These are phyloP conservation scores for Plectosphaerella plurivora DNA, from an alignment of 2,329 filamentous ascomycete species.

Conservation along the genomic window DNA sequence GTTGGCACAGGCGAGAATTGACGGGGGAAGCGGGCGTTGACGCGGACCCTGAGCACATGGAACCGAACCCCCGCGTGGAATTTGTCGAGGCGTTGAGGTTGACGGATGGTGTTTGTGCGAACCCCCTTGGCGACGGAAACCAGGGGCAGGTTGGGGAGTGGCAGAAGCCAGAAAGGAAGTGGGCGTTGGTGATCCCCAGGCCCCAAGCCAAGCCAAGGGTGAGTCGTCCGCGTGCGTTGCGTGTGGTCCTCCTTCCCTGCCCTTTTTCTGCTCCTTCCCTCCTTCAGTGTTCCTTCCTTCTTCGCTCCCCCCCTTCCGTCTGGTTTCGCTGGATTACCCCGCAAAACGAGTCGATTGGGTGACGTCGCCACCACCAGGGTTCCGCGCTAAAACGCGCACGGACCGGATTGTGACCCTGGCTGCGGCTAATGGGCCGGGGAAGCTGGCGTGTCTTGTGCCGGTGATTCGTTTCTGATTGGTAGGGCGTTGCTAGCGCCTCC, in stretches of 20 bases:
- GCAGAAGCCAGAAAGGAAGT: background rate
- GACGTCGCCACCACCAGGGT: background rate
- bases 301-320: background rate
- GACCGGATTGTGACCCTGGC: background rate
- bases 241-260: background rate
- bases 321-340: background rate
- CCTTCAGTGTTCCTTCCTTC: background rate
- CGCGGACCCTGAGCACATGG: too few species aligned
- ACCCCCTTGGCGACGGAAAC: background rate
- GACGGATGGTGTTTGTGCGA: too few species aligned
- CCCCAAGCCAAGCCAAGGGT: too few species aligned
- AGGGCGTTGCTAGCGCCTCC: background rate
- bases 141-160: background rate
- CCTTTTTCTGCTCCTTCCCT: background rate
- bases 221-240: background rate
- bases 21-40: too few species aligned
- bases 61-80: too few species aligned
- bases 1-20: too few species aligned
- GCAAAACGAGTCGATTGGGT: background rate
- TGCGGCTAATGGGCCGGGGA: background rate
- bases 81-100: too few species aligned
- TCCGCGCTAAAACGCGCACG: background rate
- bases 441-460: background rate
- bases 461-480: background rate
- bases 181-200: too few species aligned